Percentiles rank a stretch among this genome's conserved stretches.
phyloP scores from a whole-genome alignment of 805 yeast species.

The Tetrapisispora iriomotensis region DNA sequence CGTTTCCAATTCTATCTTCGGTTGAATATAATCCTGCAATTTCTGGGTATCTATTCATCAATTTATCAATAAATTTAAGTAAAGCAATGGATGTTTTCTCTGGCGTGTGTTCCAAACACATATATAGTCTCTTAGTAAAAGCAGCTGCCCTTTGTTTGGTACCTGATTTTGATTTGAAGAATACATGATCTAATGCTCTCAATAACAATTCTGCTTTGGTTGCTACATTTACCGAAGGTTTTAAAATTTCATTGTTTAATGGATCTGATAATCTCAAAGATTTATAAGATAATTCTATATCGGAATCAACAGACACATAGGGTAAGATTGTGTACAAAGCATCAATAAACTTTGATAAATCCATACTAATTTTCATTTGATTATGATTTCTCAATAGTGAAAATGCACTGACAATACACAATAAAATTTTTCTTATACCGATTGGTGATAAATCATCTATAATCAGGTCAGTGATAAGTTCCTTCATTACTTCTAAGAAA shows the following conservation, averaged over 20 bases:
- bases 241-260: slow-evolving; percentile 35
- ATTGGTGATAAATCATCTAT: slow-evolving; percentile 37
- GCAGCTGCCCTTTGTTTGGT: slow-evolving; percentile 61
- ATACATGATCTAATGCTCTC: slow-evolving; percentile 68
- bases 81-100: slow-evolving; percentile 78
- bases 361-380: slow-evolving; percentile 64
- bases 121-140: slow-evolving; percentile 71
- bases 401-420: slow-evolving; percentile 85
- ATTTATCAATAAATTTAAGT: slow-evolving; percentile 66
- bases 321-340: slow-evolving; percentile 62
- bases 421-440: slow-evolving; percentile 60
- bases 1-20: slow-evolving; percentile 81
- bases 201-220: slow-evolving; percentile 81
- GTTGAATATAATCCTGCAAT: slow-evolving; percentile 71
- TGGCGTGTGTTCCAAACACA: slow-evolving; percentile 63
- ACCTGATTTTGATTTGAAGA: slow-evolving; percentile 66
- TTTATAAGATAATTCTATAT: slow-evolving; percentile 77
- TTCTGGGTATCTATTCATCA: slow-evolving; percentile 61
- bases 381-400: slow-evolving; percentile 70
- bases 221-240: slow-evolving; percentile 74
- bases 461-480: slow-evolving; percentile 50
- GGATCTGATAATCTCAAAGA: slow-evolving; percentile 77
- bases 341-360: slow-evolving; percentile 69
- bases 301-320: slow-evolving; percentile 65
- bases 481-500: slow-evolving; percentile 79